Conservation (phyloP, 805 yeast genomes). For the Komagataella populi region DNA sequence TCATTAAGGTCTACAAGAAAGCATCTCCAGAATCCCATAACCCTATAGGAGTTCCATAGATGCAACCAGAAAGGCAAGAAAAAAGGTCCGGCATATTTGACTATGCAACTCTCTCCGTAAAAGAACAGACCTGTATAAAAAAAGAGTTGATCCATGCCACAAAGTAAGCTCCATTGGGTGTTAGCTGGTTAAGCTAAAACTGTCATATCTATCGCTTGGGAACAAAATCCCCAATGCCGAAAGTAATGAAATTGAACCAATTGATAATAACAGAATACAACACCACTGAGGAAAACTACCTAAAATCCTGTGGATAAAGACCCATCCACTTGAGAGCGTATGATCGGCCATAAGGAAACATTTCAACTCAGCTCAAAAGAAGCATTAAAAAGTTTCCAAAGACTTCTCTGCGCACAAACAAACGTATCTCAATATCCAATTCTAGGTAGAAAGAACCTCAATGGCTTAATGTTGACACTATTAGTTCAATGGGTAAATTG, state of each 20-base stretch:
- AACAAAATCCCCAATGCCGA: conserved; percentile 4
- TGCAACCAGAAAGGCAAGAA: background rate
- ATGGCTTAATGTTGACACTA: background rate
- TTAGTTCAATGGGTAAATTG: background rate
- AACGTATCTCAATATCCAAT: background rate
- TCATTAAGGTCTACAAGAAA: conserved; percentile 24
- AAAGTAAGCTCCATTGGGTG: conserved; percentile 89
- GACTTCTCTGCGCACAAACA: background rate
- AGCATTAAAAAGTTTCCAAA: background rate
- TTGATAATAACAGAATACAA: background rate
- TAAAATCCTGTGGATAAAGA: background rate
- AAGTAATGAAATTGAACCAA: background rate
- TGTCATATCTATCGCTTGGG: conserved; percentile 65
- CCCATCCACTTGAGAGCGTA: background rate
- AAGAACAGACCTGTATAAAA: conserved; percentile 14
- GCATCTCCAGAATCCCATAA: background rate
- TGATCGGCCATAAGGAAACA: background rate
- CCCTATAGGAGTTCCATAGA: background rate
- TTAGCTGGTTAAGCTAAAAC: conserved; percentile 26
- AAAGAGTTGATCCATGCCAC: conserved; percentile 8
- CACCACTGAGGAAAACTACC: conserved; percentile 1
- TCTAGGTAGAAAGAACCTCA: background rate
- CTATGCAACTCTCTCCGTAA: conserved; percentile 31
- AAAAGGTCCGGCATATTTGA: conserved; percentile 50
- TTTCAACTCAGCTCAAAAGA: background rate